phyloP scores from a whole-genome alignment of 257 asterid genomes.

The Scutellaria baicalensis region DNA sequence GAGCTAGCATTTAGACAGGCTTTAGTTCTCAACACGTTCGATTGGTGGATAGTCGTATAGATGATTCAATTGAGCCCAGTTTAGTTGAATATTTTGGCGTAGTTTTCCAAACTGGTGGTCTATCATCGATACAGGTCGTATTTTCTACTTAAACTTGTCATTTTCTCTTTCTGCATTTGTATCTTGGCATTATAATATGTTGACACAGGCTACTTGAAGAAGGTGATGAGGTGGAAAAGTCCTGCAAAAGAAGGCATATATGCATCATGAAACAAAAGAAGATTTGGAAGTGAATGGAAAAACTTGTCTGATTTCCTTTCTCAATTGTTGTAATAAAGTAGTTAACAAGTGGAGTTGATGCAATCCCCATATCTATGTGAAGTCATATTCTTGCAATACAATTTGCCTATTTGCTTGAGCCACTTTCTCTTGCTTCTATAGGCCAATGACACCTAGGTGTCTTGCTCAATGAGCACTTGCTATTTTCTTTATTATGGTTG shows the following conservation, averaged over 20 bases:
- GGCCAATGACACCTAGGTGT: not conserved
- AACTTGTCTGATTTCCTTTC: not conserved
- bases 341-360: slow-evolving; percentile 9
- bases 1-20: too few relatives aligned
- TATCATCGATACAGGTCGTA: too few relatives aligned
- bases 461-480: slow-evolving; percentile 8
- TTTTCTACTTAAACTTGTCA: too few relatives aligned
- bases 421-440: slow-evolving; percentile 13
- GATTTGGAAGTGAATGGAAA: slow-evolving; percentile 10
- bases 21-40: too few relatives aligned
- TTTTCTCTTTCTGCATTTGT: not conserved
- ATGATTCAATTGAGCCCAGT: too few relatives aligned
- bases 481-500: not conserved
- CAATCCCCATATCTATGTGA: slow-evolving; percentile 3
- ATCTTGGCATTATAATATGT: not conserved
- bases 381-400: slow-evolving; percentile 2
- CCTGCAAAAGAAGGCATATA: not conserved
- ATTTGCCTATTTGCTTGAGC: not conserved
- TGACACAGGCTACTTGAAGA: slow-evolving; percentile 15
- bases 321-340: slow-evolving; percentile 2
- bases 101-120: too few relatives aligned
- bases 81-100: too few relatives aligned
- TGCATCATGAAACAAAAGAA: slow-evolving; percentile 7
- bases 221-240: slow-evolving; percentile 13
- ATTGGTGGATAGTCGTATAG: too few relatives aligned